Evolutionary conservation across 257 asterid species (phyloP), one percentile per base, ranked within the genome.

Genomic region (Coffea eugenioides): DNA sequence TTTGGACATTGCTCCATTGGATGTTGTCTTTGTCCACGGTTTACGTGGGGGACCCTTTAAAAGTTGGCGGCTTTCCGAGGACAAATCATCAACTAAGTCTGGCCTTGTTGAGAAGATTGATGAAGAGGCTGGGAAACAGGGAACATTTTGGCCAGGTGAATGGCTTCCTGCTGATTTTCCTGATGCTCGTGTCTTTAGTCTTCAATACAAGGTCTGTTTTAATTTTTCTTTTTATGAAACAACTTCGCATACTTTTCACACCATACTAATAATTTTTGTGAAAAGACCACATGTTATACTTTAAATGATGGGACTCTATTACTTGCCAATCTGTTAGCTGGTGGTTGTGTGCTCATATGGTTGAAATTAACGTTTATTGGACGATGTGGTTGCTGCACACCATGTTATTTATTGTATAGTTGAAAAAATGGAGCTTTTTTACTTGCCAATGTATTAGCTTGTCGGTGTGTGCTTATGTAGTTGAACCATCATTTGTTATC

Each of bases 101-200:
- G 99, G 99, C 86, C 97, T 96, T 80, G 97, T 96, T 76, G 99
- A 96, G 88, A 96, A 94, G 91, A 96, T 96, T 87, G 99, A 96
- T 68, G 97, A 92, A 89, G 99, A 96, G 83, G 98, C 98, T 69
- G 99, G 99, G 76, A 92, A 88, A 83, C 92, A 90, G 75, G 99
- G 99, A 85, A 91, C 99, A 74, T 94, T 96, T 79, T 96, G 99
- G 99, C 99, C 99, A 27, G 97, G 93, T 79, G 98, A 94, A 83
- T 96, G 99, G 99, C 97, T 96, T 83, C 87, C 97, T 75, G 90
- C 89, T 84, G 99, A 96, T 87, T 94, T 92, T 78, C 97, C 99
- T 82, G 88, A 88, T 85, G 99, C 99, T 16, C 97, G 99, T 69
- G 83, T 94, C 83, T 94, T 94, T 88, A 96, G 94, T 87, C 90